A percentile compares a stretch with the other conserved stretches of the same genome.
phyloP scores from a whole-genome alignment of 2,329 filamentous ascomycete genomes.

The Chlorencoelia australis region DNA sequence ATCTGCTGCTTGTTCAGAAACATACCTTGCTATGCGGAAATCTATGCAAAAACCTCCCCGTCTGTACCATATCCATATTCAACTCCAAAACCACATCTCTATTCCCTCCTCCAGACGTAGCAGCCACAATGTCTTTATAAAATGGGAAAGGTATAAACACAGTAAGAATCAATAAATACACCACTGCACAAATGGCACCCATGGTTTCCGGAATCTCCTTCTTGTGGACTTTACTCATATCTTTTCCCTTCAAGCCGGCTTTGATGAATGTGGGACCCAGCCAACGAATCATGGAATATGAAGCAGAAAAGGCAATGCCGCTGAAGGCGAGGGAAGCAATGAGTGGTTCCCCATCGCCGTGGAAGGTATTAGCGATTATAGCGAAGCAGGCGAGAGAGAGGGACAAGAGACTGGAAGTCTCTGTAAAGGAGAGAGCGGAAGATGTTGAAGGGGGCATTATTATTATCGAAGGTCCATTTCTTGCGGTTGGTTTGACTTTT shows the following conservation, averaged over 20 bases:
- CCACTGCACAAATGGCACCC: slow-evolving; percentile 85
- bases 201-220: slow-evolving; percentile 88
- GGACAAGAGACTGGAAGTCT: slow-evolving; percentile 46
- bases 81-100: slow-evolving; percentile 62
- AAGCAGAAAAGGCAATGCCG: slow-evolving; percentile 69
- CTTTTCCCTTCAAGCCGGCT: slow-evolving; percentile 79
- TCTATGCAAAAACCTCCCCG: slow-evolving; percentile 75
- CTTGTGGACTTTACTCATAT: slow-evolving; percentile 69
- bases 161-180: slow-evolving; percentile 83
- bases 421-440: slow-evolving; percentile 38
- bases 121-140: slow-evolving; percentile 94
- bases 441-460: slow-evolving; percentile 9
- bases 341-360: slow-evolving; percentile 75
- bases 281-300: slow-evolving; percentile 86
- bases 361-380: slow-evolving; percentile 71
- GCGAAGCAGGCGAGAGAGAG: slow-evolving; percentile 60
- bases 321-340: slow-evolving; percentile 82
- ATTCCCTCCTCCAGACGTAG: slow-evolving; percentile 88
- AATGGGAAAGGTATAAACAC: slow-evolving; percentile 94
- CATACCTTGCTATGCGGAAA: slow-evolving; percentile 89
- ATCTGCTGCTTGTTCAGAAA: too few species aligned
- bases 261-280: slow-evolving; percentile 81
- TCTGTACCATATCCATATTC: slow-evolving; percentile 37
- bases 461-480: background rate
- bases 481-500: too few species aligned